These are phyloP conservation scores for Apophysomyces trapeziformis DNA, from an alignment of 371 early-diverging fungal species.

Conservation along the genomic window DNA sequence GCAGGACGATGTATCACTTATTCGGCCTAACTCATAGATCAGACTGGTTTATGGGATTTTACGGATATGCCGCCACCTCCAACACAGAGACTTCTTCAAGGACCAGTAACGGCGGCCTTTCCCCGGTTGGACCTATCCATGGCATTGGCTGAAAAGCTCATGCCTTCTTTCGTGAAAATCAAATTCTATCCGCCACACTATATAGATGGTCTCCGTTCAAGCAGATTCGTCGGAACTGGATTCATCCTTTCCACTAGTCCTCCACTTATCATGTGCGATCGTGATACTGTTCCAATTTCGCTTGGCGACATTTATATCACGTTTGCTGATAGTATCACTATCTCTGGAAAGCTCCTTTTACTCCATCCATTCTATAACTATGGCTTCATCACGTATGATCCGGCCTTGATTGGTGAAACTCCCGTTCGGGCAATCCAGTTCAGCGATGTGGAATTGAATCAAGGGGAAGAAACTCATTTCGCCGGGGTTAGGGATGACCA, in stretches of 20 bases:
- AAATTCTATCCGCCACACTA: slow-evolving; percentile 73
- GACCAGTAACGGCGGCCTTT: slow-evolving; percentile 66
- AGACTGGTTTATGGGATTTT: slow-evolving; percentile 86
- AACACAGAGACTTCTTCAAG: slow-evolving; percentile 35
- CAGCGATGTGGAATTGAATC: slow-evolving; percentile 59
- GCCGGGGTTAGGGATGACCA: slow-evolving; percentile 70
- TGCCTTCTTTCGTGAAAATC: slow-evolving; percentile 78
- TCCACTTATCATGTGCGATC: slow-evolving; percentile 77
- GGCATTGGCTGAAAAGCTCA: slow-evolving; percentile 65
- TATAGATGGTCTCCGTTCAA: slow-evolving; percentile 70
- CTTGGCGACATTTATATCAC: slow-evolving; percentile 80
- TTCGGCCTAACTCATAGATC: slow-evolving; percentile 31
- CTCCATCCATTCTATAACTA: slow-evolving; percentile 87
- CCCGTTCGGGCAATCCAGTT: slow-evolving; percentile 67
- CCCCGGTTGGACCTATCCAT: slow-evolving; percentile 63
- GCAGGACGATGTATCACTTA: background rate
- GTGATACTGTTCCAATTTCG: slow-evolving; percentile 78
- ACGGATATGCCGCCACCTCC: slow-evolving; percentile 70
- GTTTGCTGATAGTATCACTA: slow-evolving; percentile 79
- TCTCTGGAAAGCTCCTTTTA: slow-evolving; percentile 73
- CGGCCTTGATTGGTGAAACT: slow-evolving; percentile 70
- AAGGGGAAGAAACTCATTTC: slow-evolving; percentile 63
- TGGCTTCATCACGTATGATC: slow-evolving; percentile 76
- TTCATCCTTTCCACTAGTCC: slow-evolving; percentile 71
- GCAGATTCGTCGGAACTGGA: slow-evolving; percentile 73